phyloP scores from a whole-genome alignment of 768 basidiomycete species.

The Tulasnella calospora region DNA sequence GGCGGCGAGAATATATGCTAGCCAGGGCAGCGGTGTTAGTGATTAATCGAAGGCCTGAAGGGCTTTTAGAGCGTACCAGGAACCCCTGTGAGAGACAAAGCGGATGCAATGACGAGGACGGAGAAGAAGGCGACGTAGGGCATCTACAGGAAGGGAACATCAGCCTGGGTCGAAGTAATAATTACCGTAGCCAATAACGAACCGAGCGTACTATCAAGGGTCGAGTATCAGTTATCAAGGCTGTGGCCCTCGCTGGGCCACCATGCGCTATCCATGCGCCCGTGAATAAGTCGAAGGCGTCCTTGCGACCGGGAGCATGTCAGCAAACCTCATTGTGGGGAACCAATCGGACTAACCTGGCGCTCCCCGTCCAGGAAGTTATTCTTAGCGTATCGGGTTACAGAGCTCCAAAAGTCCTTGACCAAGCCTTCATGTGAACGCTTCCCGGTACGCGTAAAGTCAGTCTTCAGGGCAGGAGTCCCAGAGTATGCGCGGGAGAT shows the following conservation, averaged over 20 bases:
- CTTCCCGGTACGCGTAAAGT: slow-evolving; percentile 91
- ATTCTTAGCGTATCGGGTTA: slow-evolving; percentile 86
- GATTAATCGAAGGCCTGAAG: neutral
- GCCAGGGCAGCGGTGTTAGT: slow-evolving; percentile 51
- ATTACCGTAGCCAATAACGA: slow-evolving; percentile 34
- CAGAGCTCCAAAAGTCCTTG: slow-evolving; percentile 82
- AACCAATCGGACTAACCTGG: slow-evolving; percentile 49
- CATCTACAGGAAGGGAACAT: slow-evolving; percentile 48
- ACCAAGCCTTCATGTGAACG: slow-evolving; percentile 73
- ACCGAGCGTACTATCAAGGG: slow-evolving; percentile 83
- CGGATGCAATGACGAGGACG: slow-evolving; percentile 81
- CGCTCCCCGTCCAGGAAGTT: slow-evolving; percentile 94
- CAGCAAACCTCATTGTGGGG: neutral
- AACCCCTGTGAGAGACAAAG: slow-evolving; percentile 76
- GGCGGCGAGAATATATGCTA: slow-evolving; percentile 69
- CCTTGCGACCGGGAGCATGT: slow-evolving; percentile 44
- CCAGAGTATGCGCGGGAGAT: slow-evolving; percentile 90
- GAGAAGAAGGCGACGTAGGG: slow-evolving; percentile 78
- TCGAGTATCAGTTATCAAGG: slow-evolving; percentile 69
- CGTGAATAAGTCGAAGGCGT: slow-evolving; percentile 91
- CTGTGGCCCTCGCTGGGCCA: slow-evolving; percentile 60
- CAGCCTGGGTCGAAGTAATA: neutral
- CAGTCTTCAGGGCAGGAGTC: slow-evolving; percentile 92
- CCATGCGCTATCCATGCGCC: slow-evolving; percentile 85
- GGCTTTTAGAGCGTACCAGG: slow-evolving; percentile 56